phyloP scores from a whole-genome alignment of 139 green algal species.

The Choricystis sp. region DNA sequence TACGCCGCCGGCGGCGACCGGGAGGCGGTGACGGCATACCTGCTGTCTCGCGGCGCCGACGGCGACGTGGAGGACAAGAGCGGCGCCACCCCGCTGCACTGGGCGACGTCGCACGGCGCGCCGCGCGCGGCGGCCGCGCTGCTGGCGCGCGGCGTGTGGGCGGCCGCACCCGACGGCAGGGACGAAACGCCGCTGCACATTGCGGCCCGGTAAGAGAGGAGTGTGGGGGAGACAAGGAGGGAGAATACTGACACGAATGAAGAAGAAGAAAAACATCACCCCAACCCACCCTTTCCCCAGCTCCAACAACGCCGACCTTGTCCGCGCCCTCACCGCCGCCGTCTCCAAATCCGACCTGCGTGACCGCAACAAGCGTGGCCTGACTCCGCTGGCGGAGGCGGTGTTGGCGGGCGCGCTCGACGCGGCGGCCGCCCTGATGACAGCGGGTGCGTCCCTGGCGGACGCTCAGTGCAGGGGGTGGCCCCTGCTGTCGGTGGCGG shows the following conservation, averaged over 20 bases:
- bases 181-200: slow-evolving; percentile 50
- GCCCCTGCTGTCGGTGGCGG: slow-evolving; percentile 31
- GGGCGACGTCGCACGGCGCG: slow-evolving; percentile 23
- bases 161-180: slow-evolving; percentile 27
- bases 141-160: slow-evolving; percentile 31
- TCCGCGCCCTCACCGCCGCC: slow-evolving; percentile 25
- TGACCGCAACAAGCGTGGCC: slow-evolving; percentile 36
- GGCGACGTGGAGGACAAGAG: slow-evolving; percentile 41
- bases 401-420: slow-evolving; percentile 18
- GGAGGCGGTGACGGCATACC: slow-evolving; percentile 25
- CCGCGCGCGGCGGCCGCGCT: slow-evolving; percentile 20
- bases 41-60: slow-evolving; percentile 36
- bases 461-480: not conserved
- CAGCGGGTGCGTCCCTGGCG: not conserved
- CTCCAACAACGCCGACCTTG: not conserved
- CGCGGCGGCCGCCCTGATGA: slow-evolving; percentile 5
- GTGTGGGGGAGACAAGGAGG: not conserved
- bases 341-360: slow-evolving; percentile 10
- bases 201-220: slow-evolving; percentile 19
- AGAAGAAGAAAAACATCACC: not conserved
- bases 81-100: slow-evolving; percentile 42
- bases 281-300: not conserved
- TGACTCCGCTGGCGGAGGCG: slow-evolving; percentile 40
- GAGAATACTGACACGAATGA: not conserved
- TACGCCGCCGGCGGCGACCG: slow-evolving; percentile 44